Evolutionary conservation across 1,139 yeast species (phyloP).

Genomic region (Debaryomycetaceae sp.): DNA sequence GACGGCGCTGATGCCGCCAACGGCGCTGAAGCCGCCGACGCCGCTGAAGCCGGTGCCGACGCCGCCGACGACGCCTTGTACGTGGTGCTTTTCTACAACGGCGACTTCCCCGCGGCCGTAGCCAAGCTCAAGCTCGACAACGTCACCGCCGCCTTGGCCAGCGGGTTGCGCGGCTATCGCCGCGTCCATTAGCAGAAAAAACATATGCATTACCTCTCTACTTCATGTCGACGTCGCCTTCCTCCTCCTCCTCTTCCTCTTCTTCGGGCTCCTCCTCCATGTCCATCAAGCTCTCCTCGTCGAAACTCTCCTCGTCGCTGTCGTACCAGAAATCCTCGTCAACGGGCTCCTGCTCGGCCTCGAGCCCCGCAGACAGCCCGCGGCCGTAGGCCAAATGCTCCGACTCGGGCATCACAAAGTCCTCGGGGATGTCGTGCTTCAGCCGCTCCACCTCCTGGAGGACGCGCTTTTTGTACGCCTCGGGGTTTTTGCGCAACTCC

Average conservation of each 20-base stretch:
- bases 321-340: constrained; percentile 90
- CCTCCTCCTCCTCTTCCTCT: constrained; percentile 56
- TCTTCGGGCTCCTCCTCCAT: constrained; percentile 52
- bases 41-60: constrained; percentile 4
- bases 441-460: constrained; percentile 80
- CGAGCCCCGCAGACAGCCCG: constrained; percentile 32
- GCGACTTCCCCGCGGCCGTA: constrained; percentile 31
- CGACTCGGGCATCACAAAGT: constrained; percentile 72
- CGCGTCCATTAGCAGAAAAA: too few relatives aligned
- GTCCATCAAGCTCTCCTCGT: constrained; percentile 53
- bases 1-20: constrained; percentile 3
- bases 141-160: constrained; percentile 24
- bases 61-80: constrained; percentile 15
- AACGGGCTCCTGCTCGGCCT: constrained; percentile 58
- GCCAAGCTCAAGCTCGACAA: constrained; percentile 43
- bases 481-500: constrained; percentile 81
- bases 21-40: constrained; percentile 6
- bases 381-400: constrained; percentile 58
- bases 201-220: constrained; percentile 7
- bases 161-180: constrained; percentile 33
- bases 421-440: constrained; percentile 79
- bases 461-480: constrained; percentile 74
- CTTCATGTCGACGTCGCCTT: constrained; percentile 37
- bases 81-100: constrained; percentile 30
- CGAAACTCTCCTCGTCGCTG: constrained; percentile 52